Base-by-base conservation (phyloP, 495 filamentous ascomycete species). In the Geoglossum glabrum region DNA sequence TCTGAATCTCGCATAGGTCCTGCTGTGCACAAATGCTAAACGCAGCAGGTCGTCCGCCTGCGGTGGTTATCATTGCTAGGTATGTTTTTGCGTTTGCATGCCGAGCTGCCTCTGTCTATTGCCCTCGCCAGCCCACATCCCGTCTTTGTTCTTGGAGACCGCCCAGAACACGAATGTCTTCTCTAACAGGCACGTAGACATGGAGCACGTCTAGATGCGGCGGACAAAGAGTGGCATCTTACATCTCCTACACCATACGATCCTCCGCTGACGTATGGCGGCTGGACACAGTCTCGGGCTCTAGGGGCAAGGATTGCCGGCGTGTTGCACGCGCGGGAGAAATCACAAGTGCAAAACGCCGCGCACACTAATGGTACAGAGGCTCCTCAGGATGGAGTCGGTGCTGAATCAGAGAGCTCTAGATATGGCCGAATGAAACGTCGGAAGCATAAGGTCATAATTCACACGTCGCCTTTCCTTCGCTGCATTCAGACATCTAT, bases 181-280 rank as follows among this genome's bases (percentile, higher is more conserved):
- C 25, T 7, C 31, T 56, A 17, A 38, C 40, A 58, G 27, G 52
- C 8, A 25, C 56, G 19, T 61, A 95, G 88, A 67, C 92, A 99
- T 68, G 92, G 92, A 61, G 82, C 87, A 45, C 83, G 92, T 38
- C 81, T 99, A 33, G 92, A 99, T 67, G 86, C 86, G 47, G 87
- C 88, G 60, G 88, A 97, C 72, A 85, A 86, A 65, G 77, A 87
- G 68, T 99, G 92, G 92, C 89, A 96, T 70, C 75, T 95, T 13
- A 83, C 86, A n/a, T 94, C 93, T 4, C 83, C 89, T 3, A 90
- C 86, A 3, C 93, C 92, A 5, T 97, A 97, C 72, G 90, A 99
- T 60, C 86, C 92, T 46, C 92, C 93, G 45, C 76, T 99, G 50
- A 95, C 90, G 17, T 97, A 95, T 65, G 84, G 87, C 60, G 92